Conservation (phyloP, 306 rosid genomes). For the Boehmeria nivea region DNA sequence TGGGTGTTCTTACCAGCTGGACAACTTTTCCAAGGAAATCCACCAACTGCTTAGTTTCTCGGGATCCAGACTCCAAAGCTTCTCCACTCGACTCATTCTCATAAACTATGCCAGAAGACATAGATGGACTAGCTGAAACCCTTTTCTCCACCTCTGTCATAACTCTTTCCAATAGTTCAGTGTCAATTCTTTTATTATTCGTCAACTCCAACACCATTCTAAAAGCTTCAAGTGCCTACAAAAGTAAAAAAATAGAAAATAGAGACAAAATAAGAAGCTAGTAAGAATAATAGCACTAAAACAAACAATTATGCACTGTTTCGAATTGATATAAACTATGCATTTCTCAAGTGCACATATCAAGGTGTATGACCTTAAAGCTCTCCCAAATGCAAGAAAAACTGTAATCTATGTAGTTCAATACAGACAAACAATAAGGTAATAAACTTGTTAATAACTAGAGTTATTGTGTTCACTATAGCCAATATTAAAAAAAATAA, state of each 20-base stretch:
- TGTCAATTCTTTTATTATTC: constrained; percentile 57
- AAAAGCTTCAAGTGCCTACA: constrained; percentile 77
- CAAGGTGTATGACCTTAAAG: too few species aligned
- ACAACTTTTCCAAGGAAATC: constrained; percentile 66
- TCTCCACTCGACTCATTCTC: too few species aligned
- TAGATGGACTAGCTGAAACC: constrained; percentile 20
- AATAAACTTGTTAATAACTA: too few species aligned
- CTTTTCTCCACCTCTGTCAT: constrained; percentile 56
- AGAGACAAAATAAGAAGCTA: constrained; percentile 12
- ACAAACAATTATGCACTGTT: too few species aligned
- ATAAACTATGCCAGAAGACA: too few species aligned
- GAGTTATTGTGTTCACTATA: too few species aligned
- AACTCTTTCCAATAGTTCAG: constrained; percentile 59
- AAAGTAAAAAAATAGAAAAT: constrained; percentile 17
- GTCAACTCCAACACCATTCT: constrained; percentile 62
- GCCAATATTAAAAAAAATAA: too few species aligned
- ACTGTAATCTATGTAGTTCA: too few species aligned
- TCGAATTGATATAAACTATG: too few species aligned
- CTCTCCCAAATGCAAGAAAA: too few species aligned
- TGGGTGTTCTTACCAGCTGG: constrained; percentile 58
- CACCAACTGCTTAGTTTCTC: constrained; percentile 60
- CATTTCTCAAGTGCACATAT: too few species aligned
- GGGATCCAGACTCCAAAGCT: constrained; percentile 39
- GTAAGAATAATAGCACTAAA: constrained; percentile 24
- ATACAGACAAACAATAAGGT: too few species aligned